A percentile compares a stretch with the other conserved stretches of the same genome.
Conservation (phyloP, 441 rosid species). For the Rhodomyrtus psidioides region DNA sequence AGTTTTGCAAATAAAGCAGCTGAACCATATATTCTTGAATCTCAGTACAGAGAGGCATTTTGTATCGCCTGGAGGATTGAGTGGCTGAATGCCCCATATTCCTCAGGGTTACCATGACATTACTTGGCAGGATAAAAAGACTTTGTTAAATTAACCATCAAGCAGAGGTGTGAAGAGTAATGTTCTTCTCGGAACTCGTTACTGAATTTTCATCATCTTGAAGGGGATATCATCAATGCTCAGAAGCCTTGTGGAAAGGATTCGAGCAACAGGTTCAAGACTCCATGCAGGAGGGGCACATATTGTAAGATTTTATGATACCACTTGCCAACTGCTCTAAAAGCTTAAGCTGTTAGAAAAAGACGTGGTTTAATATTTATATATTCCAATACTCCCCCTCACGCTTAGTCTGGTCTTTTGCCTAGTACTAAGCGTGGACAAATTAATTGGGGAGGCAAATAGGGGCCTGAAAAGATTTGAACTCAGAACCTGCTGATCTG, state of each 20-base stretch:
- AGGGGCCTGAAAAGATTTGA: too few species aligned
- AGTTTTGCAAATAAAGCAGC: not conserved
- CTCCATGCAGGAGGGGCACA: not conserved
- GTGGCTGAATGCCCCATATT: not conserved
- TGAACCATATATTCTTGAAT: not conserved
- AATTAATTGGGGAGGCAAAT: too few species aligned
- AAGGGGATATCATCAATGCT: not conserved
- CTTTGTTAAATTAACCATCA: not conserved
- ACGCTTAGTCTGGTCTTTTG: too few species aligned
- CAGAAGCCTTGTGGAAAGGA: not conserved
- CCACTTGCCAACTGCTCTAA: too few species aligned
- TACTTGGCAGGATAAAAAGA: not conserved
- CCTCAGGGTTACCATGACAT: not conserved
- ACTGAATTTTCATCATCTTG: not conserved
- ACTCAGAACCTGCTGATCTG: too few species aligned
- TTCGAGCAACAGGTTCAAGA: not conserved
- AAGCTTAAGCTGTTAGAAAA: too few species aligned
- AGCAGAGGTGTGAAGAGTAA: not conserved
- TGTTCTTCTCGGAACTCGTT: not conserved
- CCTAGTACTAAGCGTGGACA: too few species aligned
- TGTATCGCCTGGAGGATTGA: not conserved
- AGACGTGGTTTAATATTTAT: too few species aligned
- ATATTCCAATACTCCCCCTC: too few species aligned
- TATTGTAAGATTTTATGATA: too few species aligned
- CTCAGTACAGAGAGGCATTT: not conserved